Base-by-base conservation (phyloP, 495 filamentous ascomycete genomes). In the Lophium mytilinum region DNA sequence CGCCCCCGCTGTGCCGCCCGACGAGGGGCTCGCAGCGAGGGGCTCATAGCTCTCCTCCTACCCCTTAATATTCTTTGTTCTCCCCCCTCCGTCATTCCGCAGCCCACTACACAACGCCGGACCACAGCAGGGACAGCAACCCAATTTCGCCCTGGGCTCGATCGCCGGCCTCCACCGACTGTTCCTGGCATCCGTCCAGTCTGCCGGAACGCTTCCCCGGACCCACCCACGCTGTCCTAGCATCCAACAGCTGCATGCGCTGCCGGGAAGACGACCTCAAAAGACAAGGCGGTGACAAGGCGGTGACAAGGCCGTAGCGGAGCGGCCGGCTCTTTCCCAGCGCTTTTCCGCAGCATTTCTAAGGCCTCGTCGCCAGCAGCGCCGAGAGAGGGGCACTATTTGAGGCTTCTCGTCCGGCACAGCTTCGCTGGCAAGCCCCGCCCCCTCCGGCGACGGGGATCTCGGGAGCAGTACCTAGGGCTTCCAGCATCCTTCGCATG, bases 181-280 rank as follows among this genome's bases (percentile, higher is more conserved):
- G 61, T 64, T 64, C 61, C 61, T 64, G 56, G 46, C 57, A 42
- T 43, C 14, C 15, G 39, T 56, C 56, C 60, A 48, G 37, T 47
- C 45, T 43, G 53, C 35, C 61, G 61, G 61, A 64, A 57, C 47
- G 21, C 61, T 64, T 64, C 61, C 61, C 61, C 61, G 61, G 61
- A 64, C 61, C 61, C 61, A 64, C 61, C 35, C 19, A 12, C 24
- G 24, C 24, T 30, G 3, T 30, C 24, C 24, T 30, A 30, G 24
- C 24, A 30, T 30, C 24, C 2, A 30, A 30, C 6, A 30, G 37
- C 48, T 14, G 21, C 30, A 14, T 19, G 30, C 36, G 37, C 33
- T 47, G 37, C 21, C 47, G 47, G 52, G 15, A 56, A 50, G 40
- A 60, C 3, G 21, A 11, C 41, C 3, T 30, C 24, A 2, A 30